These are phyloP conservation scores for Garcia nutans DNA, from an alignment of 345 rosid genomes.

Conservation along the genomic window DNA sequence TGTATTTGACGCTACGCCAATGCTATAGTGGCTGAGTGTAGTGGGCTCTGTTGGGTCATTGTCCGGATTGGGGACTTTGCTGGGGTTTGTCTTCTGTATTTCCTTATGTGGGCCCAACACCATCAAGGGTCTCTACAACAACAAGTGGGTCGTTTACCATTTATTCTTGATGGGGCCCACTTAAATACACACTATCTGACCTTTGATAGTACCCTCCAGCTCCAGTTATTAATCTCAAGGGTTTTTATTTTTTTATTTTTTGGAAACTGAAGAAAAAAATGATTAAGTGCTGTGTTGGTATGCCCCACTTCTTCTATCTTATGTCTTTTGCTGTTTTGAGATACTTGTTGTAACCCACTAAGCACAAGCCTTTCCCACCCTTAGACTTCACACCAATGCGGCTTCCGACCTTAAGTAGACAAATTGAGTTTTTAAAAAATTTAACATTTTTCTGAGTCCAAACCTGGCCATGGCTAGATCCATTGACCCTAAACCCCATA, in stretches of 20 bases:
- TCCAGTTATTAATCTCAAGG: not conserved
- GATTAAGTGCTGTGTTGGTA: too few relatives aligned
- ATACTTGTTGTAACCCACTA: not conserved
- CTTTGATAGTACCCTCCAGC: not conserved
- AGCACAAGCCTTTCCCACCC: too few relatives aligned
- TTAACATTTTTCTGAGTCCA: too few relatives aligned
- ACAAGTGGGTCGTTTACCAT: not conserved
- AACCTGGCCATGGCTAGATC: too few relatives aligned
- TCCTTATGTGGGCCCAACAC: slow-evolving; percentile 15
- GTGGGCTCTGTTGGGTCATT: slow-evolving; percentile 22
- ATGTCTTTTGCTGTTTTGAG: slow-evolving; percentile 23
- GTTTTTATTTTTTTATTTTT: not conserved
- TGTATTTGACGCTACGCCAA: slow-evolving; percentile 21
- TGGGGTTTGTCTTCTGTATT: slow-evolving; percentile 12
- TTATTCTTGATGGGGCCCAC: not conserved
- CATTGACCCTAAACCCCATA: not conserved
- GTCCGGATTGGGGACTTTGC: slow-evolving; percentile 30
- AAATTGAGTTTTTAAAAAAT: too few relatives aligned
- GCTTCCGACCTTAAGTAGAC: too few relatives aligned
- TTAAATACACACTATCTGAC: not conserved
- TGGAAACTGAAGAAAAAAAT: not conserved
- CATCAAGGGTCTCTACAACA: slow-evolving; percentile 9
- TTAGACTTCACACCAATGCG: too few relatives aligned
- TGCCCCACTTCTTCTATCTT: not conserved
- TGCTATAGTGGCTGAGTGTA: not conserved